Evolutionary conservation across 2,329 filamentous ascomycete species (phyloP).

Genomic region (Alternaria atra): DNA sequence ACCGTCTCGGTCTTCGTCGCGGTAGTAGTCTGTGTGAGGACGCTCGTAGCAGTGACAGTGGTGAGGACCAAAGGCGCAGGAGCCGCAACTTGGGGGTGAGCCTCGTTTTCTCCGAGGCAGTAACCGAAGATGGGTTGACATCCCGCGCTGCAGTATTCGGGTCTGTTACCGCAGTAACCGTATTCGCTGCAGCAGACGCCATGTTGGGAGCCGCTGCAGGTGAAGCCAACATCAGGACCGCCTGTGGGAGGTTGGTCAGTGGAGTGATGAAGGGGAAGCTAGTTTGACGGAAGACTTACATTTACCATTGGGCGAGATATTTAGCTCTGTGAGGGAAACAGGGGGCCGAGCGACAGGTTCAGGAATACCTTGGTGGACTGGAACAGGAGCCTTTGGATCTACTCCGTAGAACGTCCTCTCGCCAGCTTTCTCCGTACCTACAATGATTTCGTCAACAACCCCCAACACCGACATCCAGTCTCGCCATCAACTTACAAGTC

Average conservation of each 20-base stretch:
- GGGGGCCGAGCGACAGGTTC: background rate
- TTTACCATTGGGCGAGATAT: background rate
- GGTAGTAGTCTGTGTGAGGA: background rate
- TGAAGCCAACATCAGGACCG: background rate
- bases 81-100: background rate
- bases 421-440: conserved; percentile 22
- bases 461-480: background rate
- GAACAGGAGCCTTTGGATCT: background rate
- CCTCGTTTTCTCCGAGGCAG: background rate
- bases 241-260: background rate
- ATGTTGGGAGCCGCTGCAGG: conserved; percentile 2
- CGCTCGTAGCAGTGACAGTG: background rate
- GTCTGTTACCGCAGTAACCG: conserved; percentile 12
- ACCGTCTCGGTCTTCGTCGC: background rate
- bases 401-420: conserved; percentile 8
- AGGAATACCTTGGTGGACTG: background rate
- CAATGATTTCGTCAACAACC: background rate
- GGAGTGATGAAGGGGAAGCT: background rate
- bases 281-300: conserved; percentile 4
- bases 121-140: conserved; percentile 25
- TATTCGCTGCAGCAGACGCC: conserved; percentile 12
- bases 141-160: conserved; percentile 30
- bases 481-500: conserved; percentile 16
- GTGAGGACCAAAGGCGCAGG: background rate
- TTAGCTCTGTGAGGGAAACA: background rate